Percentiles rank a stretch among this genome's conserved stretches.
These are phyloP conservation scores for Gracilariopsis chorda DNA, from an alignment of 23 red algal genomes.

Conservation along the genomic window DNA sequence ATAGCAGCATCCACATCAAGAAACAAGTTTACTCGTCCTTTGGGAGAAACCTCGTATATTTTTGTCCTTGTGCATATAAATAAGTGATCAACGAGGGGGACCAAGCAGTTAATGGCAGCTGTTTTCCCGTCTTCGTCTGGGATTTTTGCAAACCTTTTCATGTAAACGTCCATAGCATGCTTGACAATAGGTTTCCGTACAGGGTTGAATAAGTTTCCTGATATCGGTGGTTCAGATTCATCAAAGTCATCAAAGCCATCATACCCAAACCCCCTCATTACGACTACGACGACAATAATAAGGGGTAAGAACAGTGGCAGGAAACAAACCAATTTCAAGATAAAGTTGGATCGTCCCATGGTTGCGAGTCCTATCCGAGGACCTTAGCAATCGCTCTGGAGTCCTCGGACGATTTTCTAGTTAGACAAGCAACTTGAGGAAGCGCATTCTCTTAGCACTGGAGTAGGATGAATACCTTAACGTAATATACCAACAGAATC, in stretches of 20 bases:
- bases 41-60: conserved; percentile 11
- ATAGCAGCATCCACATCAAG: conserved; percentile 41
- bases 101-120: conserved; percentile 49
- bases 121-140: conserved; percentile 31
- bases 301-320: no score
- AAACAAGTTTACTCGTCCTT: conserved; percentile 13
- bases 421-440: no score
- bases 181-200: conserved; percentile 18
- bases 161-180: conserved; percentile 22
- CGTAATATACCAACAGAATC: no score
- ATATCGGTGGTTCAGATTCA: no score
- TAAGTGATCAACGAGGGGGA: not conserved
- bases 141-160: conserved; percentile 31
- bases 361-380: no score
- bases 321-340: no score
- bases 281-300: not conserved
- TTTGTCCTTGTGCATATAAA: conserved; percentile 25
- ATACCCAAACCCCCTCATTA: not conserved
- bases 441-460: no score
- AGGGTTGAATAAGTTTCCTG: conserved; percentile 17
- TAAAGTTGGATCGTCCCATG: no score
- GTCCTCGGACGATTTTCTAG: no score
- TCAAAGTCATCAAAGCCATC: no score
- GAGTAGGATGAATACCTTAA: no score
- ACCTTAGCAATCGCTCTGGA: no score